Base-by-base conservation (phyloP, 306 rosid genomes). In the Canavalia gladiata region DNA sequence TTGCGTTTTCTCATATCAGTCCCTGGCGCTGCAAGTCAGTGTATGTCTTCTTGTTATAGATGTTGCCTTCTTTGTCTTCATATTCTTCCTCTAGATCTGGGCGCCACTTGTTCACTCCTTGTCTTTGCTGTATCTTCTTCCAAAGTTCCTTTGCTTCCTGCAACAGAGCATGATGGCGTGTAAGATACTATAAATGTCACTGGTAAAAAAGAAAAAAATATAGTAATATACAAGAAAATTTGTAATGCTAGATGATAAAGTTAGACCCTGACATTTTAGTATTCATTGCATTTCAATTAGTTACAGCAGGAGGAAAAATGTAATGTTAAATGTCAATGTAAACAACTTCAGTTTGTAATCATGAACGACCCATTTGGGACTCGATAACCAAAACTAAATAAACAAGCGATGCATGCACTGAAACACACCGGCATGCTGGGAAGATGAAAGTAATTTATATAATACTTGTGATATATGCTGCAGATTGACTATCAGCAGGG, bases 1-100 rank as follows among this genome's bases (percentile, higher is more conserved):
- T 41, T 47, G 72, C 68, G 59, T 41, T 54, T 72, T 63, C 84
- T 88, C 64, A 93, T 65, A 95, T 93, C 82, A 95, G 86, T 47
- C 99, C 99, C 89, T 95, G 99, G 77, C 97, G 94, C 86, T 95
- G 99, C 56, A 95, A 87, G 89, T 95, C 99, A n/a, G 97, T 79
- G 60, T 87, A 95, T 10, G 99, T 95, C 90, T 93, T 95, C 93
- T 93, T 95, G 30, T 95, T 95, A 88, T 95, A 95, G 82, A 95
- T 95, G 85, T 95, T 95, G 68, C 98, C 99, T 89, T 95, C 99
- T 82, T 78, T 93, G 84, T 95, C 99, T 87, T 95, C 99, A n/a
- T 95, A 95, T 81, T 95, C 99, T 86, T 95, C 99, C 86, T 95
- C 99, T 28, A 95, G 91, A 67, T 95, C 99, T 0, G 99, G 99